A percentile compares a stretch with the other conserved stretches of the same genome.
Evolutionary conservation across 352 stramenopile species (phyloP).

Genomic region (Phytophthora hibernalis): DNA sequence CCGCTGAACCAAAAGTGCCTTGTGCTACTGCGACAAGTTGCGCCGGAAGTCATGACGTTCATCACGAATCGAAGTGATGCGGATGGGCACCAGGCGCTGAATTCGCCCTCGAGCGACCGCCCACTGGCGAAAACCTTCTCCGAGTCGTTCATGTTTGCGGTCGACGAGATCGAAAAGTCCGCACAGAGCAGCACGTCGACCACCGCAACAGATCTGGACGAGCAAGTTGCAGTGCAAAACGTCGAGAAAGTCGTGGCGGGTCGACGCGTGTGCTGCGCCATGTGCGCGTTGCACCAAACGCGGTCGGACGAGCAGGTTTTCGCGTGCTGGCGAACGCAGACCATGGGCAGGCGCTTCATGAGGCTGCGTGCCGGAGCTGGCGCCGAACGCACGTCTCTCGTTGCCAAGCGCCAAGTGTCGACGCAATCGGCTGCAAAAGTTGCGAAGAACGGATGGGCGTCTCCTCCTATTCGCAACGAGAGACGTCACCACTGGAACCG

Average conservation of each 20-base stretch:
- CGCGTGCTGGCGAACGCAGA: slow-evolving; percentile 35
- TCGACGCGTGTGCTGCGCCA: slow-evolving; percentile 47
- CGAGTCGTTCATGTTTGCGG: slow-evolving; percentile 38
- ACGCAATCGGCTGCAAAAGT: neutral
- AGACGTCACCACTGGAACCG: slow-evolving; percentile 31
- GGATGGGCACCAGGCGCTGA: slow-evolving; percentile 15
- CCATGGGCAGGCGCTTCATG: slow-evolving; percentile 35
- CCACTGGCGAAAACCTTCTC: slow-evolving; percentile 44
- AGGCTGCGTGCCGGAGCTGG: slow-evolving; percentile 25
- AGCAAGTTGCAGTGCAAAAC: slow-evolving; percentile 5
- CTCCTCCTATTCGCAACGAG: slow-evolving; percentile 23
- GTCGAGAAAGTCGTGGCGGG: slow-evolving; percentile 28
- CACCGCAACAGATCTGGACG: slow-evolving; percentile 21
- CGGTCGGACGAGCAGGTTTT: slow-evolving; percentile 55
- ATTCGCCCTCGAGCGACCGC: slow-evolving; percentile 29
- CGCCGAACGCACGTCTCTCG: slow-evolving; percentile 23
- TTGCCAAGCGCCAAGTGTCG: slow-evolving; percentile 13
- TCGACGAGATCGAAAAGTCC: slow-evolving; percentile 13
- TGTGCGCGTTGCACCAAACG: slow-evolving; percentile 44
- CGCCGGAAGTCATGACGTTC: slow-evolving; percentile 42
- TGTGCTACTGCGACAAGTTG: slow-evolving; percentile 41
- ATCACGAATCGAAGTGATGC: slow-evolving; percentile 39
- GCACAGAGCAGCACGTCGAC: slow-evolving; percentile 28
- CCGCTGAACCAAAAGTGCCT: slow-evolving; percentile 48
- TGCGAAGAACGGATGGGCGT: slow-evolving; percentile 28